Conservation (phyloP, 768 basidiomycete species). For the Serendipita vermifera region DNA sequence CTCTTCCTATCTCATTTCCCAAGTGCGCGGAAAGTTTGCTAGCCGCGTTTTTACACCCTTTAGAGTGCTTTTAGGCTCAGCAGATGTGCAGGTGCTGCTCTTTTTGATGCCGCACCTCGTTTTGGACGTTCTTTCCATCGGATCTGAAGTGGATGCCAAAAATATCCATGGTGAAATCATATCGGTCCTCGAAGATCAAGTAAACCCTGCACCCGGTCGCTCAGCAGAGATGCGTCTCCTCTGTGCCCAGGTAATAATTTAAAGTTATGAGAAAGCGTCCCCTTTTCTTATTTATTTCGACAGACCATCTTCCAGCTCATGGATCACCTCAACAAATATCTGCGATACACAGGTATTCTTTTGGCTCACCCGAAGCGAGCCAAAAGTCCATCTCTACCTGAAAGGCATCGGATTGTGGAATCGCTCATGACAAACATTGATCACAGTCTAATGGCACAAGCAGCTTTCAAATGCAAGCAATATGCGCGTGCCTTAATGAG, state of each 20-base stretch:
- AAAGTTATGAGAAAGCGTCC: background rate
- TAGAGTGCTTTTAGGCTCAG: conserved; percentile 61
- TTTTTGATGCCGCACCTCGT: conserved; percentile 86
- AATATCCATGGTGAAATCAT: conserved; percentile 65
- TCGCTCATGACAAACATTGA: conserved; percentile 74
- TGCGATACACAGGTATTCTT: conserved; percentile 61
- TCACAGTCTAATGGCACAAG: conserved; percentile 78
- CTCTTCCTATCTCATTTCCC: conserved; percentile 67
- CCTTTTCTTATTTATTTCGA: background rate
- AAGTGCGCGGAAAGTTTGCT: conserved; percentile 44
- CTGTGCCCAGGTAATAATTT: conserved; percentile 72
- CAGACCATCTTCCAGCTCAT: conserved; percentile 89
- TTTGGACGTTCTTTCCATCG: conserved; percentile 70
- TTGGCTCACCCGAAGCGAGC: conserved; percentile 34
- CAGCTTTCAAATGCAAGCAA: conserved; percentile 87
- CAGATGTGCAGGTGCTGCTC: conserved; percentile 90
- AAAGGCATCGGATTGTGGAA: conserved; percentile 37
- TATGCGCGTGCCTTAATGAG: conserved; percentile 91
- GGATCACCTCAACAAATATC: conserved; percentile 88
- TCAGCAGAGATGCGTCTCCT: conserved; percentile 70
- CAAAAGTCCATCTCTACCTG: conserved; percentile 47
- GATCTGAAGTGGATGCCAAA: conserved; percentile 44
- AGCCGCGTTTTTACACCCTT: conserved; percentile 65
- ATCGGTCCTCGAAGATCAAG: conserved; percentile 77
- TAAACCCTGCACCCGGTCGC: conserved; percentile 43